A percentile compares a stretch with the other conserved stretches of the same genome.
Evolutionary conservation across 2,329 filamentous ascomycete species (phyloP).

Genomic region (Didymosphaeria variabile): DNA sequence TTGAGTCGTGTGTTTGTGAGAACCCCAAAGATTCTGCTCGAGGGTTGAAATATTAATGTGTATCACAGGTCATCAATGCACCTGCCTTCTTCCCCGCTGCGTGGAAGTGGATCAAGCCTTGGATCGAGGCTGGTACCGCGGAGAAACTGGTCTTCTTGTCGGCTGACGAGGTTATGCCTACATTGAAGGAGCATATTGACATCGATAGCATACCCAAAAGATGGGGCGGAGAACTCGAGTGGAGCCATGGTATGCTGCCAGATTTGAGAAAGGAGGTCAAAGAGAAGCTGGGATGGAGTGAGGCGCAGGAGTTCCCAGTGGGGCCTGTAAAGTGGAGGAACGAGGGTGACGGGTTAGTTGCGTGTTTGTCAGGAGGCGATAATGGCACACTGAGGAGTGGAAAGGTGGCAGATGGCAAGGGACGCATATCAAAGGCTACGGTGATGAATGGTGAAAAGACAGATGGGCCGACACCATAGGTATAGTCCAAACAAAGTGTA

Average conservation of each 20-base stretch:
- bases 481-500: not conserved
- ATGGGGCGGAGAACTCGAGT: slow-evolving; percentile 88
- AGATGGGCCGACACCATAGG: too few relatives aligned
- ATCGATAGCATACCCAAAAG: slow-evolving; percentile 84
- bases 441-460: not conserved
- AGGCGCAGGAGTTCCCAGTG: not conserved
- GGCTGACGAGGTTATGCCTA: slow-evolving; percentile 75
- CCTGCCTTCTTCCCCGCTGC: slow-evolving; percentile 91
- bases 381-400: not conserved
- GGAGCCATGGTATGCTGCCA: slow-evolving; percentile 64
- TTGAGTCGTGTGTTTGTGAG: not conserved
- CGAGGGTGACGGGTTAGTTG: not conserved
- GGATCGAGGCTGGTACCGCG: slow-evolving; percentile 83
- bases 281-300: not conserved
- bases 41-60: slow-evolving; percentile 73
- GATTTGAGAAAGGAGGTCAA: not conserved
- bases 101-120: slow-evolving; percentile 93
- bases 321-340: not conserved
- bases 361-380: not conserved
- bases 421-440: not conserved
- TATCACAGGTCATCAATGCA: slow-evolving; percentile 85
- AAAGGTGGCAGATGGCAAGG: not conserved
- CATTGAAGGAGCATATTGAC: slow-evolving; percentile 83
- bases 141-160: slow-evolving; percentile 95
- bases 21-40: not conserved